phyloP scores from a whole-genome alignment of 441 rosid species.

The Euphorbia neoarborescens region DNA sequence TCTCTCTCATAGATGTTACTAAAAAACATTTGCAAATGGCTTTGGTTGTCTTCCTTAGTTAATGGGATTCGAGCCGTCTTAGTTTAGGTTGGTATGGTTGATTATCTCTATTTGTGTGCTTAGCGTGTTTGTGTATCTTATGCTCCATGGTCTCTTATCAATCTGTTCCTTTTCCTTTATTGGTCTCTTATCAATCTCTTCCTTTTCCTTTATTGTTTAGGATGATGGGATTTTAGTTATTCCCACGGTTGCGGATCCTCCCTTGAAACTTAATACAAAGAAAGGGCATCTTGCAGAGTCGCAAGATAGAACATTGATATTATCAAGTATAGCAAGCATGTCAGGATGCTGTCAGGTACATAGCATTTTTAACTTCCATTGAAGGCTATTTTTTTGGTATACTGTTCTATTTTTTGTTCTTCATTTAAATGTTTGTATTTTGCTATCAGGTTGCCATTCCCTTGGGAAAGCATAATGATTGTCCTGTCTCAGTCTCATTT shows the following conservation, averaged over 20 bases:
- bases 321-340: constrained; percentile 77
- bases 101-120: background rate
- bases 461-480: constrained; percentile 54
- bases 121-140: background rate
- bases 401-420: constrained; percentile 14
- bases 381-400: background rate
- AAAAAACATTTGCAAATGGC: background rate
- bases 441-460: constrained; percentile 66
- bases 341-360: constrained; percentile 93
- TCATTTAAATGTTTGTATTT: constrained; percentile 9
- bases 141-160: background rate
- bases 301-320: constrained; percentile 44
- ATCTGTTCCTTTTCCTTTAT: too few relatives aligned
- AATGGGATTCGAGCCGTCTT: background rate
- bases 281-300: constrained; percentile 46
- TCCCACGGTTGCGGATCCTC: constrained; percentile 73
- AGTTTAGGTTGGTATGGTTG: background rate
- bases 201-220: constrained; percentile 31
- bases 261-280: constrained; percentile 54
- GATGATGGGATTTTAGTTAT: constrained; percentile 70
- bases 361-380: constrained; percentile 12
- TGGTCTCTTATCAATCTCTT: background rate
- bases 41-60: background rate
- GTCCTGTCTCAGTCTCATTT: constrained; percentile 71
- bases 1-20: background rate